Evolutionary conservation across 345 rosid species (phyloP), one percentile per base, ranked within the genome.

Genomic region (Populus euphratica): DNA sequence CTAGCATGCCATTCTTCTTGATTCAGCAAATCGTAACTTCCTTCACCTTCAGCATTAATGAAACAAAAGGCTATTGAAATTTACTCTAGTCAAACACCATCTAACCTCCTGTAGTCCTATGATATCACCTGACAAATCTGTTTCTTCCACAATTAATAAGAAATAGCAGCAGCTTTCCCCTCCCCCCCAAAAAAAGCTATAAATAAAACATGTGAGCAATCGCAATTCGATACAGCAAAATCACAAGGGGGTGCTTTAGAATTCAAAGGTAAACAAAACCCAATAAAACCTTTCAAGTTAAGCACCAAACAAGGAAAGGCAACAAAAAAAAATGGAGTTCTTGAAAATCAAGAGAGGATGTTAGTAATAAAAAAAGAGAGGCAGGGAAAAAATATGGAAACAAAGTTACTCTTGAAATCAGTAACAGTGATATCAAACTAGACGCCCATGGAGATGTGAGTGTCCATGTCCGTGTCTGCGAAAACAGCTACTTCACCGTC

Each of bases 361-460:
- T 6, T 35, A 38, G 10, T 16, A 41, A 56, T 29, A 31, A 16
- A 21, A 7, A 38, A 25, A 54, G 49, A 49, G n/a, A 61, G 21
- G 38, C 9, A 69, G 56, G 7, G 5, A 69, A 65, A 23, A 47
- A 27, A 50, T 6, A 33, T 44, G 36, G 11, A 18, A 72, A 13
- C 65, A 1, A 65, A 74, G 81, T 84, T 80, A 90, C 97, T 85
- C 82, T 84, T 88, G 79, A 90, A 86, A 75, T 84, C 89, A 65
- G 68, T 76, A 8, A 86, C 84, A 5, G 85, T 83, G 83, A 86
- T 82, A 49, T 86, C 86, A 7, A 82, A 80, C 78, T 87, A 74
- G 79, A 83, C 90, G 33, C 85, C 73, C 71, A 90, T 69, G 81
- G 83, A 92, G 43, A 93, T 82, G 84, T 83, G 88, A 74, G 94